These are phyloP conservation scores for Fraxinus sp. DNA, from an alignment of 305 asterid genomes.

Conservation along the genomic window DNA sequence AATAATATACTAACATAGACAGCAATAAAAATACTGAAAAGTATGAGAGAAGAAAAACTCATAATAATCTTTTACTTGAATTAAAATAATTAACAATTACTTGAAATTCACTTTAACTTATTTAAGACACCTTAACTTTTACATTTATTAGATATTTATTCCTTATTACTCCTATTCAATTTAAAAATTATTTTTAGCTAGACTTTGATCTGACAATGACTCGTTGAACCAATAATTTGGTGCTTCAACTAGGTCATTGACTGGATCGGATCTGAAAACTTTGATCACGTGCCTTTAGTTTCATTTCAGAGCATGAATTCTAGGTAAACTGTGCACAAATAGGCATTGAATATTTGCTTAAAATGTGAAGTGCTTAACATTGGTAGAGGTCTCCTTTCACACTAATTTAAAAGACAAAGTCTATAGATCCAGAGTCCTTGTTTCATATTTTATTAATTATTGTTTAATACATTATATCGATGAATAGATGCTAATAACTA, in stretches of 20 bases:
- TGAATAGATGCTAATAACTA: background rate
- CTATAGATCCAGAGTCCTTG: background rate
- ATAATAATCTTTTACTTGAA: background rate
- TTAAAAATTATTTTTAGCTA: background rate
- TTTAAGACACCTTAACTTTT: background rate
- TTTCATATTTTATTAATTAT: background rate
- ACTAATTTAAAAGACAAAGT: background rate
- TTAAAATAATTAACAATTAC: background rate
- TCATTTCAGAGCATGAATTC: slow-evolving; percentile 9
- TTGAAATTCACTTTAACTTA: background rate
- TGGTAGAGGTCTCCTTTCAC: background rate
- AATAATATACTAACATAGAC: background rate
- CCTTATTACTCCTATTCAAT: background rate
- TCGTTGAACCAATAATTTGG: background rate
- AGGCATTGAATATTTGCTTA: background rate
- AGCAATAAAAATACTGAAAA: background rate
- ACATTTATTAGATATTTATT: background rate
- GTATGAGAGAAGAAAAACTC: background rate
- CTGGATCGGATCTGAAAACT: background rate
- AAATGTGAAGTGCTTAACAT: slow-evolving; percentile 7
- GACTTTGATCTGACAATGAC: background rate
- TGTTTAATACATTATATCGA: background rate
- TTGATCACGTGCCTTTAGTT: slow-evolving; percentile 1
- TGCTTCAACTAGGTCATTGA: background rate
- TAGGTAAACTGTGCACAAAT: background rate